phyloP scores from a whole-genome alignment of 2,329 filamentous ascomycete genomes.

The Colletotrichum eremochloae region DNA sequence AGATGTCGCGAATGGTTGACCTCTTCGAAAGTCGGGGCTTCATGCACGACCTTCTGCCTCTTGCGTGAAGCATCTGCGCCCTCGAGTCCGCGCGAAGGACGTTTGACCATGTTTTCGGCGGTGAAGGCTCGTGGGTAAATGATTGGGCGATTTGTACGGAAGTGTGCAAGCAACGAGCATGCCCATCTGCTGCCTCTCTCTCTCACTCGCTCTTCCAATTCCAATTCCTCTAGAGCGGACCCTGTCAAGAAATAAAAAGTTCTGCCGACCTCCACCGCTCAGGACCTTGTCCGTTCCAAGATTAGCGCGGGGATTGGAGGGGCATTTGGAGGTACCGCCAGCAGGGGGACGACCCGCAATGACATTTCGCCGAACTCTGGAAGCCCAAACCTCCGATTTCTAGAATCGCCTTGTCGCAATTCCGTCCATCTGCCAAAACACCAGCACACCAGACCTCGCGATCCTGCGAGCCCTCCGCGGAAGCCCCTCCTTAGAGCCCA shows the following conservation, averaged over 20 bases:
- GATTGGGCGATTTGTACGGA: not conserved
- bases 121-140: not conserved
- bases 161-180: constrained; percentile 7
- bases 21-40: constrained; percentile 71
- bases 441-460: not conserved
- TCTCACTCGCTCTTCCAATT: constrained; percentile 2
- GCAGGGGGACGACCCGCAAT: constrained; percentile 33
- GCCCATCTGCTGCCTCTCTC: constrained; percentile 3
- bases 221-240: constrained; percentile 26
- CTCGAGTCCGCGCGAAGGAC: constrained; percentile 56
- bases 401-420: constrained; percentile 24
- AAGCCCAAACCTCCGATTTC: constrained; percentile 8
- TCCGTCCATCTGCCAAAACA: not conserved
- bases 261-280: constrained; percentile 42
- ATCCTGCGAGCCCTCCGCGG: not conserved
- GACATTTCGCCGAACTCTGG: constrained; percentile 35
- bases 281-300: not conserved
- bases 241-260: constrained; percentile 43
- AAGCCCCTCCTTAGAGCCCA: not conserved
- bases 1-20: constrained; percentile 76
- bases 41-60: constrained; percentile 68
- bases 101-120: constrained; percentile 58
- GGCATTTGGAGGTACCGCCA: constrained; percentile 14
- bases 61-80: constrained; percentile 61
- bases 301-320: constrained; percentile 39